Percentiles rank a stretch among this genome's conserved stretches.
Conservation (phyloP, 139 green algal genomes). For the Tetraselmis striata region DNA sequence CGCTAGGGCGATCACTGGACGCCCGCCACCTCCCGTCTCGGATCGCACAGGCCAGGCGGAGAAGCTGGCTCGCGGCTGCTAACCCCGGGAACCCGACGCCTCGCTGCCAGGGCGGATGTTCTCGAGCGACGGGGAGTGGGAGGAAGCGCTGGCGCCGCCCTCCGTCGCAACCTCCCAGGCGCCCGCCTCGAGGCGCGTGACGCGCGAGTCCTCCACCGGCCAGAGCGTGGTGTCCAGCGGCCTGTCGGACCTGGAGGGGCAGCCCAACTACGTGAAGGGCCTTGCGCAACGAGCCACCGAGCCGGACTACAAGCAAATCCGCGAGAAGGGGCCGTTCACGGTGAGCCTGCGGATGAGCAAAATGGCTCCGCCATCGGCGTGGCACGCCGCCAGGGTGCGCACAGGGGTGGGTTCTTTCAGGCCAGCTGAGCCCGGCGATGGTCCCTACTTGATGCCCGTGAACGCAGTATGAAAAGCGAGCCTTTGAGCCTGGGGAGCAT, state of each 20-base stretch:
- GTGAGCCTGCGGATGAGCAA: too few relatives aligned
- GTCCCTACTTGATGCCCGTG: too few relatives aligned
- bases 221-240: background rate
- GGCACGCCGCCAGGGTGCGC: too few relatives aligned
- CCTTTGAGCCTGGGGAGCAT: background rate
- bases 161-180: background rate
- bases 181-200: background rate
- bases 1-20: too few relatives aligned
- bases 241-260: background rate
- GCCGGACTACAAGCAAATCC: background rate
- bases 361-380: too few relatives aligned
- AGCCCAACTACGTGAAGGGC: background rate
- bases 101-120: too few relatives aligned
- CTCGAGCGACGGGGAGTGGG: background rate
- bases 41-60: too few relatives aligned
- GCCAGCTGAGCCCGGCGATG: too few relatives aligned
- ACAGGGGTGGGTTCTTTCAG: too few relatives aligned
- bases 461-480: background rate
- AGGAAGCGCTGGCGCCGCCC: background rate
- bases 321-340: background rate
- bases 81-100: too few relatives aligned
- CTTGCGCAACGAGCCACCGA: background rate
- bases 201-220: background rate
- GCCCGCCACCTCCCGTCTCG: too few relatives aligned
- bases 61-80: too few relatives aligned